Conservation (phyloP, 331 rosid species). For the Arachis monticola region DNA sequence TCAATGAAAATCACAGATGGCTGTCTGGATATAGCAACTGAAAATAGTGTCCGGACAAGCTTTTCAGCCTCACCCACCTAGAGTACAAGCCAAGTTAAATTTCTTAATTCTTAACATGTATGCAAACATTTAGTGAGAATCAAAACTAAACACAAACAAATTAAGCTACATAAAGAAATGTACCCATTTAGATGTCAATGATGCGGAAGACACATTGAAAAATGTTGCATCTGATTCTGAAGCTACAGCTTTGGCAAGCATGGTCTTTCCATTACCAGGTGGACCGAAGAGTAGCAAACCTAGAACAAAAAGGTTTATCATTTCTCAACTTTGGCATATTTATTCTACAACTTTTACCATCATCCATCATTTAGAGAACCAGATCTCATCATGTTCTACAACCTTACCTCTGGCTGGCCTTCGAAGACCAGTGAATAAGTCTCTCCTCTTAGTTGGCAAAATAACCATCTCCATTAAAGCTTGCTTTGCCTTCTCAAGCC, state of each 20-base stretch:
- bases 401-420: constrained; percentile 89
- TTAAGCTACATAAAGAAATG: constrained; percentile 36
- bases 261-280: constrained; percentile 97
- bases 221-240: constrained; percentile 97
- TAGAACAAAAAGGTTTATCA: constrained; percentile 43
- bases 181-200: constrained; percentile 98
- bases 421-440: constrained; percentile 93
- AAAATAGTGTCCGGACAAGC: constrained; percentile 92
- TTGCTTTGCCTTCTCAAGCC: constrained; percentile 97
- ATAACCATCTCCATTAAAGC: constrained; percentile 98
- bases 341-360: constrained; percentile 35
- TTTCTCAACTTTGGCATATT: constrained; percentile 28
- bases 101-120: constrained; percentile 29
- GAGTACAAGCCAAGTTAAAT: constrained; percentile 41
- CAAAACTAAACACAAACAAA: constrained; percentile 26
- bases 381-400: constrained; percentile 34
- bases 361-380: constrained; percentile 13
- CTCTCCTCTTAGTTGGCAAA: constrained; percentile 94
- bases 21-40: constrained; percentile 91
- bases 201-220: constrained; percentile 86
- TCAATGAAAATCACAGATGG: constrained; percentile 98
- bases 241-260: constrained; percentile 99
- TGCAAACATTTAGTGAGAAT: constrained; percentile 24
- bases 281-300: constrained; percentile 99
- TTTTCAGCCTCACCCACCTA: constrained; percentile 98